phyloP scores from a whole-genome alignment of 2,329 filamentous ascomycete genomes.

The Neonectria neomacrospora region DNA sequence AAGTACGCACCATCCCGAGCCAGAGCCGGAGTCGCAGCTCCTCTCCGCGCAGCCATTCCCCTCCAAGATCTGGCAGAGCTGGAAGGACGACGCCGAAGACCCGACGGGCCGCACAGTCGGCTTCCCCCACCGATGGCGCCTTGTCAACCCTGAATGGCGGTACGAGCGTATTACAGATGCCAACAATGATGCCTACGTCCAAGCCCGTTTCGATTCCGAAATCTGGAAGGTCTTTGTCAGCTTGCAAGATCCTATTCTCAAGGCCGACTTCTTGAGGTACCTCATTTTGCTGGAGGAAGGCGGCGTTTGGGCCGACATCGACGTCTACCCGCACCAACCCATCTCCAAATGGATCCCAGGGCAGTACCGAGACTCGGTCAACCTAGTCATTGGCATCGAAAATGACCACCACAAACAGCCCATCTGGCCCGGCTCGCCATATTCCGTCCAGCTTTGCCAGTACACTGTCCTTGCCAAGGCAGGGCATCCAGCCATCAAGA shows the following conservation, averaged over 20 bases:
- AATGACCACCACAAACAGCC: conserved; percentile 62
- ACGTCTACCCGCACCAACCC: conserved; percentile 72
- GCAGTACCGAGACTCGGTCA: conserved; percentile 62
- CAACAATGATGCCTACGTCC: conserved; percentile 57
- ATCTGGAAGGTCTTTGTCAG: conserved; percentile 61
- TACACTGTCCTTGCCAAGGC: conserved; percentile 81
- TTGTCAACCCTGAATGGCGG: conserved; percentile 41
- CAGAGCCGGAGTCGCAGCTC: background rate
- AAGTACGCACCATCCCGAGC: background rate
- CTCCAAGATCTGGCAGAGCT: conserved; percentile 48
- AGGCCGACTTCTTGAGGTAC: conserved; percentile 70
- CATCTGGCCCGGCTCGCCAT: conserved; percentile 66
- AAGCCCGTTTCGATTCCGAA: conserved; percentile 72
- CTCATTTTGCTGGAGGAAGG: conserved; percentile 73
- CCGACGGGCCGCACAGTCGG: conserved; percentile 44
- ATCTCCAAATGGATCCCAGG: conserved; percentile 73
- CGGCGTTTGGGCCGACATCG: conserved; percentile 77
- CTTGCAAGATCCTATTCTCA: conserved; percentile 62
- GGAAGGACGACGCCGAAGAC: conserved; percentile 45
- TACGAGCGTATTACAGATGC: conserved; percentile 46
- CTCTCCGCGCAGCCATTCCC: conserved; percentile 22
- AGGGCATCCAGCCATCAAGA: conserved; percentile 73
- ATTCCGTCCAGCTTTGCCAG: conserved; percentile 80
- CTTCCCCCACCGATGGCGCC: conserved; percentile 42
- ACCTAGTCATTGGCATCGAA: conserved; percentile 77